Conservation (phyloP, 2,329 filamentous ascomycete genomes). For the Cladosporium velox region DNA sequence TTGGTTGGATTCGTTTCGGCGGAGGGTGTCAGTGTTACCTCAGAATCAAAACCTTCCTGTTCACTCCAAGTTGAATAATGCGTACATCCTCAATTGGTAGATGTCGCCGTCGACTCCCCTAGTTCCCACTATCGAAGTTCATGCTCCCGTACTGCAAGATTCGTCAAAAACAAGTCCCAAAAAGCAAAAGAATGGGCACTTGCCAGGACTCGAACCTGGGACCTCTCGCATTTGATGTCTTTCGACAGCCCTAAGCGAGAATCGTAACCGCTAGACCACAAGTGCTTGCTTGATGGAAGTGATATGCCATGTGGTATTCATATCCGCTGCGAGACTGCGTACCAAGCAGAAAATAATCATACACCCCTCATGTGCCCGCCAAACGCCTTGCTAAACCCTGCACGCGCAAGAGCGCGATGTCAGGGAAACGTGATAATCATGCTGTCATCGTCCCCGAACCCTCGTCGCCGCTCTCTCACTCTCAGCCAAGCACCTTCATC, state of each 20-base stretch:
- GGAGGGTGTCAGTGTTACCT: no score
- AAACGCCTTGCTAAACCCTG: conserved; percentile 19
- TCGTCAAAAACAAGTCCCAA: background rate
- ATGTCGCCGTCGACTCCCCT: background rate
- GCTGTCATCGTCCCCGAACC: background rate
- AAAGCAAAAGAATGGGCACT: conserved; percentile 9
- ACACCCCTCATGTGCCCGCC: background rate
- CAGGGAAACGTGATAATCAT: background rate
- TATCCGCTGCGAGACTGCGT: background rate
- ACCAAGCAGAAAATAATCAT: no score
- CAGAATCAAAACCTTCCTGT: no score
- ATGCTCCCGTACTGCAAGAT: background rate
- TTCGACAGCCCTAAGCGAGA: conserved; percentile 17
- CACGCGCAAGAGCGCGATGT: background rate
- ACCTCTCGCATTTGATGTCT: conserved; percentile 16
- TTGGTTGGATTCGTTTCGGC: no score
- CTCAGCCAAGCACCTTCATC: conserved; percentile 21
- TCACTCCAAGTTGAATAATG: no score
- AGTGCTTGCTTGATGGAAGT: background rate
- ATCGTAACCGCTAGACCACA: conserved; percentile 19
- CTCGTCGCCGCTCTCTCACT: background rate
- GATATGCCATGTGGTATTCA: fast-evolving
- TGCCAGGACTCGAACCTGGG: conserved; percentile 19
- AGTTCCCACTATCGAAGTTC: background rate
- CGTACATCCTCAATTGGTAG: background rate